Evolutionary conservation across 2,329 filamentous ascomycete species (phyloP), one percentile per base, ranked within the genome.

Genomic region (Epichloe bromicola): DNA sequence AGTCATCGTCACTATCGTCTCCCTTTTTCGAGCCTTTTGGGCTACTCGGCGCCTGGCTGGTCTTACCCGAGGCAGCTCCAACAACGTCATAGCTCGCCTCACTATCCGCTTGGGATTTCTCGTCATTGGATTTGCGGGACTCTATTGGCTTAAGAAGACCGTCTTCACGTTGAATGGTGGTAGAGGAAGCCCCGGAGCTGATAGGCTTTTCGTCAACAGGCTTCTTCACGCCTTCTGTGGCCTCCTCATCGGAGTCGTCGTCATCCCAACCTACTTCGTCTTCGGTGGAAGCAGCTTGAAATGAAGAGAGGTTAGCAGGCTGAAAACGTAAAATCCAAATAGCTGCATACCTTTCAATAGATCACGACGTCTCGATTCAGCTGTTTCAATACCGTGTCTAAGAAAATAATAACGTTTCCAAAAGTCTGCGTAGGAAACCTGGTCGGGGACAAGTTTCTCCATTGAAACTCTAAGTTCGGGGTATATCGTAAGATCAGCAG

Each of bases 371-470:
- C 88, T 82, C 61, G 85, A 83, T 70, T 98, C 93, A 52, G 95
- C 90, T 26, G 86, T 90, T 71, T 97, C 91, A 56, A 98, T 86
- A 15, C 93, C 88, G 62, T 94, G 85, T 61, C 91, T 78, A 56
- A 97, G 71, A 72, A 95, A 98, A 66, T 97, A 97, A 69, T 98
- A 98, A 51, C 93, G 78, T 64, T 79, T 85, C 91, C 93, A 98
- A 65, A 98, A 98, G 49, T 85, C 79, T 49, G 74, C 77, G 62
- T 98, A 98, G 36, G 90, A 78, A n/a, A 96, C 87, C 59, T 81
- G 79, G 67, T 90, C 89, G 1, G 93, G 93, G n/a, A 98, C 93
- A 51, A 95, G 72, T 70, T 85, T 89, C 76, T 96, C 93, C 91
- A 98, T 97, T 0, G 89, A 89, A 26, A 76, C 70, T 59, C 90